These are phyloP conservation scores for Phialophora expanda DNA, from an alignment of 2,329 filamentous ascomycete species.

Conservation along the genomic window DNA sequence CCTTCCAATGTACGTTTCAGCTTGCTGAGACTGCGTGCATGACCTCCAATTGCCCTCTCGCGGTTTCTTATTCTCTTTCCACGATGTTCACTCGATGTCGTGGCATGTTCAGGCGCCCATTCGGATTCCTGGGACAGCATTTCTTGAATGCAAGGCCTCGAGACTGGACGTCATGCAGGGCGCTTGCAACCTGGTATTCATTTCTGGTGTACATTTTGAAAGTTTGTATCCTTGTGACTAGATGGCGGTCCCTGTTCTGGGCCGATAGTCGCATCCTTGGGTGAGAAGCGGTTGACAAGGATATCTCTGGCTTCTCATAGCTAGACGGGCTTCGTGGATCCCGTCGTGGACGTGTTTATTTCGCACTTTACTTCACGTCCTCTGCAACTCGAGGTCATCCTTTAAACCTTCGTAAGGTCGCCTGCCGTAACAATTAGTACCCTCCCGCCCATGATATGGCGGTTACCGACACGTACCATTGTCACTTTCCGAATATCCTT, in stretches of 20 bases:
- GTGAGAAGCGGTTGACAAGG: not conserved
- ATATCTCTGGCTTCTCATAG: not conserved
- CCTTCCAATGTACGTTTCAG: not conserved
- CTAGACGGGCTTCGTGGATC: not conserved
- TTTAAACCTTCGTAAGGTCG: constrained; percentile 34
- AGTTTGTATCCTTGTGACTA: not conserved
- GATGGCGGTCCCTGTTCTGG: not conserved
- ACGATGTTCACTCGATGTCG: not conserved
- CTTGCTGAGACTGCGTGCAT: not conserved
- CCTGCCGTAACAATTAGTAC: constrained; percentile 13
- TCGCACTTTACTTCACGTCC: not conserved
- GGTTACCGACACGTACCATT: constrained; percentile 58
- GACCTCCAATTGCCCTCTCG: not conserved
- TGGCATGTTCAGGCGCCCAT: not conserved
- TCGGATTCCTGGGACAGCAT: not conserved
- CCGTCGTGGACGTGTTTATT: not conserved
- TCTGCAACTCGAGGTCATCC: constrained; percentile 22
- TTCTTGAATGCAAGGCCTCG: not conserved
- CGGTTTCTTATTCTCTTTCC: not conserved
- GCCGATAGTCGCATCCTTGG: not conserved
- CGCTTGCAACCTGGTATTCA: not conserved
- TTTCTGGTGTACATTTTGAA: not conserved
- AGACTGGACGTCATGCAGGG: not conserved
- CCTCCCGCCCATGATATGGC: not conserved
- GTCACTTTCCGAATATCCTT: constrained; percentile 78